Conservation (phyloP, 495 filamentous ascomycete species). For the Daldinia decipiens region DNA sequence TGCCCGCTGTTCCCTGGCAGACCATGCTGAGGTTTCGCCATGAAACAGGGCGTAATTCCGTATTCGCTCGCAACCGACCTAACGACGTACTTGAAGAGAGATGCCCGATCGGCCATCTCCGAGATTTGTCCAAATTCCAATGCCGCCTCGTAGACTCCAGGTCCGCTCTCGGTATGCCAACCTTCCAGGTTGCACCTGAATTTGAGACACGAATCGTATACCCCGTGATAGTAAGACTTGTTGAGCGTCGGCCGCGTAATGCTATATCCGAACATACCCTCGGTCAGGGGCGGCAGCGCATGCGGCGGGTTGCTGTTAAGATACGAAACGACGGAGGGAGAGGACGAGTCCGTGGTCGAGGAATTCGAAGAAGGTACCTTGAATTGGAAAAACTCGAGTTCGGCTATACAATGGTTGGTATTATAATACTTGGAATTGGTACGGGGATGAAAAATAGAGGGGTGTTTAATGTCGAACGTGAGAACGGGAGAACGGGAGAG, state of each 20-base stretch:
- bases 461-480: background rate
- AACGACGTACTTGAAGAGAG: slow-evolving; percentile 93
- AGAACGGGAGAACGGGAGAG: too few relatives aligned
- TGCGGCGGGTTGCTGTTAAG: slow-evolving; percentile 77
- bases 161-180: slow-evolving; percentile 97
- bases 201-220: slow-evolving; percentile 82
- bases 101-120: slow-evolving; percentile 89
- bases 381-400: slow-evolving; percentile 98
- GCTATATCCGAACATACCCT: slow-evolving; percentile 99
- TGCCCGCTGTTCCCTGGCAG: slow-evolving; percentile 94
- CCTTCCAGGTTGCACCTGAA: slow-evolving; percentile 91
- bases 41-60: slow-evolving; percentile 96
- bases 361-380: slow-evolving; percentile 67
- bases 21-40: slow-evolving; percentile 95
- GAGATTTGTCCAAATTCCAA: slow-evolving; percentile 85
- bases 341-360: slow-evolving; percentile 64
- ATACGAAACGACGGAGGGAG: slow-evolving; percentile 71
- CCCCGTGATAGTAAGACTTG: slow-evolving; percentile 91
- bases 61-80: slow-evolving; percentile 85
- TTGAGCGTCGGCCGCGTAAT: slow-evolving; percentile 93
- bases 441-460: background rate
- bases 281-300: slow-evolving; percentile 79
- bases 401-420: slow-evolving; percentile 64
- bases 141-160: slow-evolving; percentile 95
- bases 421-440: background rate